Evolutionary conservation across 2,329 filamentous ascomycete genomes (phyloP).

Genomic region (Epicoccum sorghinum): DNA sequence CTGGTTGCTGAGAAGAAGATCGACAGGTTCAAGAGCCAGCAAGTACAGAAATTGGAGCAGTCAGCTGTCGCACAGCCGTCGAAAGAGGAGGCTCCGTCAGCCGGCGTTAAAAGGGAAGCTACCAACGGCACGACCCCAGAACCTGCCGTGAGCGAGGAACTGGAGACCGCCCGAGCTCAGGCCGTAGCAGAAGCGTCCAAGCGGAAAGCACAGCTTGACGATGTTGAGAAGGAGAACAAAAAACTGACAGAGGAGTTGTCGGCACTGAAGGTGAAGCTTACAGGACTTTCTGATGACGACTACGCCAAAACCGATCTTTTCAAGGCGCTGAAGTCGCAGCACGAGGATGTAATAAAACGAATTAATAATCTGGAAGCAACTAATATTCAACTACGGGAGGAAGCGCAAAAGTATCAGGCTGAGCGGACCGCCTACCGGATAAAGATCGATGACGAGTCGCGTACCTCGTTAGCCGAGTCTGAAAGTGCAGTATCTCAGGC

Average conservation of each 20-base stretch:
- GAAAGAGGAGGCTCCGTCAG: conserved; percentile 51
- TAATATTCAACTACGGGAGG: conserved; percentile 82
- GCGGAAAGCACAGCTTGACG: conserved; percentile 86
- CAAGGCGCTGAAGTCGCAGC: conserved; percentile 86
- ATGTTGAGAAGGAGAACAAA: conserved; percentile 77
- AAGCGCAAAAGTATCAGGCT: conserved; percentile 81
- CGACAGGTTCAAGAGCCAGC: conserved; percentile 84
- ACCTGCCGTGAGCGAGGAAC: conserved; percentile 64
- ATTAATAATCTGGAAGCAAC: conserved; percentile 90
- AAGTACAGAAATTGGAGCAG: conserved; percentile 90
- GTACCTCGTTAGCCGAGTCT: conserved; percentile 73
- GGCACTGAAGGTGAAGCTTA: conserved; percentile 69
- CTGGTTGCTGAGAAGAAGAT: conserved; percentile 95
- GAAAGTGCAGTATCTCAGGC: conserved; percentile 81
- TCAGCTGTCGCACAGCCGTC: conserved; percentile 63
- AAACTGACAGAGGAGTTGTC: conserved; percentile 80
- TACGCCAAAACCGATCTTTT: conserved; percentile 92
- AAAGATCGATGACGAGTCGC: conserved; percentile 81
- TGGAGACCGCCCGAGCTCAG: conserved; percentile 79
- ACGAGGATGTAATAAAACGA: conserved; percentile 90
- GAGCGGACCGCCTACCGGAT: conserved; percentile 83
- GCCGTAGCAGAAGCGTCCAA: conserved; percentile 76
- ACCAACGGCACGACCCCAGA: conserved; percentile 66
- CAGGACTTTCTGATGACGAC: conserved; percentile 85
- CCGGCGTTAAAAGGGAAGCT: conserved; percentile 57